Conservation (phyloP, 192 early-diverging fungal genomes). For the Umbelopsis vinacea region DNA sequence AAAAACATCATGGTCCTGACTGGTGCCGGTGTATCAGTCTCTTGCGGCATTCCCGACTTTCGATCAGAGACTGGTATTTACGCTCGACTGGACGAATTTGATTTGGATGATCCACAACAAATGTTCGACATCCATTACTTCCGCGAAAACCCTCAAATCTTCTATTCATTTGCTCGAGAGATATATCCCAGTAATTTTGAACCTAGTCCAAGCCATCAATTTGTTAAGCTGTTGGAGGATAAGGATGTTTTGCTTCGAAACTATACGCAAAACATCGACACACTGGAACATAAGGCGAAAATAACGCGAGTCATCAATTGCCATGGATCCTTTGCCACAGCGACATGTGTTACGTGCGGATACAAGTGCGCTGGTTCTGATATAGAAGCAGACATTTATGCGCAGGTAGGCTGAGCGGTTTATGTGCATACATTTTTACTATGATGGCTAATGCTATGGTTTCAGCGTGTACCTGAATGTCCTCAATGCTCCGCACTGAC, state of each 20-base stretch:
- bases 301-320: conserved; percentile 85
- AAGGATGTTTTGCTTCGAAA: conserved; percentile 87
- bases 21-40: conserved; percentile 90
- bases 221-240: conserved; percentile 88
- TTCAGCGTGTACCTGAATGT: conserved; percentile 75
- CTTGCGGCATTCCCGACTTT: conserved; percentile 97
- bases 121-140: conserved; percentile 98
- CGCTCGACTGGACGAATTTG: conserved; percentile 83
- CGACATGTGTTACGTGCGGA: conserved; percentile 86
- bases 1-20: conserved; percentile 89
- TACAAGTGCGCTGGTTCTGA: conserved; percentile 76
- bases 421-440: background rate
- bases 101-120: conserved; percentile 90
- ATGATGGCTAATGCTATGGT: background rate
- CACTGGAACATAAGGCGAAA: conserved; percentile 85
- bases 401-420: conserved; percentile 38
- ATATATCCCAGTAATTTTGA: conserved; percentile 88
- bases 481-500: conserved; percentile 59
- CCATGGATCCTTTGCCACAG: conserved; percentile 95
- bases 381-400: conserved; percentile 81
- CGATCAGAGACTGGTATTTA: conserved; percentile 94
- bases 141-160: conserved; percentile 80
- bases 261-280: conserved; percentile 99
- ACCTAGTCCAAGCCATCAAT: conserved; percentile 86
- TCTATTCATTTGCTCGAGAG: conserved; percentile 95